Evolutionary conservation across 257 asterid genomes (phyloP).

Genomic region (Nemophila menziesii): DNA sequence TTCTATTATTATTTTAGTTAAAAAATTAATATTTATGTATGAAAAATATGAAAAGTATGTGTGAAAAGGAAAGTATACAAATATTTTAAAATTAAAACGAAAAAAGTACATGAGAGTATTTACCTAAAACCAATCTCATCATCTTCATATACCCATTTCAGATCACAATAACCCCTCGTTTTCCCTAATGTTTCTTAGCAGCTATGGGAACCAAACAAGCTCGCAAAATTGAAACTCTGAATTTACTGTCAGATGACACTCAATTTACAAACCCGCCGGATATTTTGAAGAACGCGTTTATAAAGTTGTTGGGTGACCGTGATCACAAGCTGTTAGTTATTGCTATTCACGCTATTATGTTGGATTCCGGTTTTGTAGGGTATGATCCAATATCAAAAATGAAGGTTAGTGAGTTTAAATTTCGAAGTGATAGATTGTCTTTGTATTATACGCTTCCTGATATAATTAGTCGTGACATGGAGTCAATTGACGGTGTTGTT

Average conservation of each 20-base stretch:
- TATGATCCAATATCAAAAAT: conserved; percentile 29
- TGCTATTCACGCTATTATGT: conserved; percentile 72
- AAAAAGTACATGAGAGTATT: too few relatives aligned
- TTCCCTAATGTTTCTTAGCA: too few relatives aligned
- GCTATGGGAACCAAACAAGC: conserved; percentile 53
- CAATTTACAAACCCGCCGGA: conserved; percentile 27
- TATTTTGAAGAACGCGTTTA: conserved; percentile 64
- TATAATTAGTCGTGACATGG: conserved; percentile 6
- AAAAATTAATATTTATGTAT: too few relatives aligned
- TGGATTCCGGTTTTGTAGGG: conserved; percentile 67
- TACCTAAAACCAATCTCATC: too few relatives aligned
- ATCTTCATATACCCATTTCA: too few relatives aligned
- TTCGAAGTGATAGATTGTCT: conserved; percentile 21
- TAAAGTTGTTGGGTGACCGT: conserved; percentile 45
- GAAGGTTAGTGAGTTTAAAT: conserved; percentile 23
- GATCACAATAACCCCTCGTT: too few relatives aligned
- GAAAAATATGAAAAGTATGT: too few relatives aligned
- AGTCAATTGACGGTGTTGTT: conserved; percentile 16
- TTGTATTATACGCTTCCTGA: conserved; percentile 59
- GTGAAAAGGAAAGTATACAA: too few relatives aligned
- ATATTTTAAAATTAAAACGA: too few relatives aligned
- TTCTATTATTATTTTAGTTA: too few relatives aligned
- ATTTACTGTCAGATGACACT: neutral
- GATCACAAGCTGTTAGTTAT: conserved; percentile 45
- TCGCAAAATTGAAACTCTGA: conserved; percentile 22